Conservation (phyloP, 2,329 filamentous ascomycete genomes). For the Xylaria sp. region DNA sequence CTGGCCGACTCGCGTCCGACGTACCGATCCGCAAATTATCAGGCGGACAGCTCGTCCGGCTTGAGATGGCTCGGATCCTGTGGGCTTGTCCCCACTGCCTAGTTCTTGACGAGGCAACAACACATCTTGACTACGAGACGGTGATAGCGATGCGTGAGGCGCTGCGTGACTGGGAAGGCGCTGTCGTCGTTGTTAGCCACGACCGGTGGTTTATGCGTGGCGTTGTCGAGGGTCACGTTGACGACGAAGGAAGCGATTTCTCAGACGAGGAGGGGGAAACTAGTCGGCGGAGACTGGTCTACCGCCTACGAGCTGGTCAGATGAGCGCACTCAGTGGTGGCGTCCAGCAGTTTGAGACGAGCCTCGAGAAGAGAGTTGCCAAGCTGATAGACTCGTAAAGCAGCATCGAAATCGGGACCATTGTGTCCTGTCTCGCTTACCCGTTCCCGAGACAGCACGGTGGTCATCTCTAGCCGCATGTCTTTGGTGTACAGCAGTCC, state of each 20-base stretch:
- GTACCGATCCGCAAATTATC: slow-evolving; percentile 79
- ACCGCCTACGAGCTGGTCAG: slow-evolving; percentile 68
- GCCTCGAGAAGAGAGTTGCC: slow-evolving; percentile 43
- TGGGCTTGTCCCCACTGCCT: slow-evolving; percentile 77
- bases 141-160: slow-evolving; percentile 77
- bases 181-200: slow-evolving; percentile 81
- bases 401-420: not conserved
- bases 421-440: slow-evolving; percentile 1
- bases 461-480: too few relatives aligned
- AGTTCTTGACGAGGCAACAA: slow-evolving; percentile 84
- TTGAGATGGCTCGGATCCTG: slow-evolving; percentile 74
- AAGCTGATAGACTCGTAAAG: slow-evolving; percentile 39
- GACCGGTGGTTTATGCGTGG: slow-evolving; percentile 84
- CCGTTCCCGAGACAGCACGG: not conserved
- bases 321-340: slow-evolving; percentile 67
- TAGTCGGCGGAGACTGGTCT: slow-evolving; percentile 65
- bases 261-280: slow-evolving; percentile 58
- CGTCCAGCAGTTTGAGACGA: slow-evolving; percentile 69
- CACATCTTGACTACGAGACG: slow-evolving; percentile 86
- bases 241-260: slow-evolving; percentile 54
- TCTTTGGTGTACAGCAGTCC: not conserved
- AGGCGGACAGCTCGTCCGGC: slow-evolving; percentile 78
- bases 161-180: slow-evolving; percentile 75
- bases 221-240: slow-evolving; percentile 72
- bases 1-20: slow-evolving; percentile 76